These are phyloP conservation scores for Purpureocillium lavendulum DNA, from an alignment of 2,329 filamentous ascomycete genomes.

Conservation along the genomic window DNA sequence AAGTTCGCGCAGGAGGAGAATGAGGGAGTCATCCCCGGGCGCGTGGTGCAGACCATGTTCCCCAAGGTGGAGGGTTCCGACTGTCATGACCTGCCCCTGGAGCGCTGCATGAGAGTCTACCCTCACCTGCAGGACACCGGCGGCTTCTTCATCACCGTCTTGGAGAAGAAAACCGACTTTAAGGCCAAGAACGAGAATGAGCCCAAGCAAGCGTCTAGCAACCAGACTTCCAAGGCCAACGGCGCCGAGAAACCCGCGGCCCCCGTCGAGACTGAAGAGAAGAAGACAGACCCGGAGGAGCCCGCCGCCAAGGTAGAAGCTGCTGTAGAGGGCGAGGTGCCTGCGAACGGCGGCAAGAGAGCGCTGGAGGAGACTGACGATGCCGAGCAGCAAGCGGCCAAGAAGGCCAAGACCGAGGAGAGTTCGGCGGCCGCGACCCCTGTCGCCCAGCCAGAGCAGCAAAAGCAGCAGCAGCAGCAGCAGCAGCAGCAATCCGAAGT, in stretches of 20 bases:
- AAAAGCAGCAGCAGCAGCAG: too few relatives aligned
- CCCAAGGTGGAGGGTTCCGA: conserved; percentile 46
- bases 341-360: conserved; percentile 24
- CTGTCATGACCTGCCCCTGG: conserved; percentile 63
- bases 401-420: conserved; percentile 38
- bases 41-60: conserved; percentile 79
- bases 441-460: conserved; percentile 3
- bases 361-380: conserved; percentile 24
- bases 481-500: conserved; percentile 10
- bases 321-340: conserved; percentile 19
- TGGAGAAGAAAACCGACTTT: conserved; percentile 87
- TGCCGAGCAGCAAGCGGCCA: conserved; percentile 29
- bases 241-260: conserved; percentile 15
- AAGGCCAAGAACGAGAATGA: conserved; percentile 64
- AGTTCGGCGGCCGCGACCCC: conserved; percentile 8
- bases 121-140: conserved; percentile 94
- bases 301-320: conserved; percentile 23
- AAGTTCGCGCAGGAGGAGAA: conserved; percentile 54
- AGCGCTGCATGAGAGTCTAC: conserved; percentile 89
- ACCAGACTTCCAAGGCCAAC: conserved; percentile 3
- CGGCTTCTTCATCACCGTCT: conserved; percentile 92
- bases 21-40: conserved; percentile 48
- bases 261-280: conserved; percentile 18
- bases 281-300: conserved; percentile 12
- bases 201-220: conserved; percentile 23